These are phyloP conservation scores for Ceratopteris richardii DNA, from an alignment of 75 land plant genomes.

Conservation along the genomic window DNA sequence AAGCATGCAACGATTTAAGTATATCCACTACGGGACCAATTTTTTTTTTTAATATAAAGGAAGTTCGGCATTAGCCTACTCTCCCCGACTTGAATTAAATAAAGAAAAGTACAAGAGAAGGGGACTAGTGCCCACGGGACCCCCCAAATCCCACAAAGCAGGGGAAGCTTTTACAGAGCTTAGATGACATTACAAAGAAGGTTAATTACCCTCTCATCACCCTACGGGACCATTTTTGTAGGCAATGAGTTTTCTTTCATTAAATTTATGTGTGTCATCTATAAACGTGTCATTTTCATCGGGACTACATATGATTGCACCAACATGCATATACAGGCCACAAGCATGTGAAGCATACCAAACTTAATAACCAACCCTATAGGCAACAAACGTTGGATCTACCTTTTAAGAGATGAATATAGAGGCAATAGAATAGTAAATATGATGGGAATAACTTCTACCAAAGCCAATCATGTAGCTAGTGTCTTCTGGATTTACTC, in stretches of 20 bases:
- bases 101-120: too few relatives aligned
- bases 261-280: slow-evolving; percentile 74
- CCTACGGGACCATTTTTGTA: slow-evolving; percentile 82
- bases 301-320: slow-evolving; percentile 93
- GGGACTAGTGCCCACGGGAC: too few relatives aligned
- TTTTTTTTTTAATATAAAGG: slow-evolving; percentile 60
- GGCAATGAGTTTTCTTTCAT: slow-evolving; percentile 87
- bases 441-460: slow-evolving; percentile 52
- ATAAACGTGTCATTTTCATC: slow-evolving; percentile 84
- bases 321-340: slow-evolving; percentile 73
- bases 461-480: slow-evolving; percentile 98
- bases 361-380: slow-evolving; percentile 58
- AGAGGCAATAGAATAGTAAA: slow-evolving; percentile 85
- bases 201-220: too few relatives aligned
- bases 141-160: too few relatives aligned
- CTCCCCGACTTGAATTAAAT: too few relatives aligned
- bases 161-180: too few relatives aligned
- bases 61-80: too few relatives aligned
- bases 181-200: too few relatives aligned
- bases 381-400: slow-evolving; percentile 48
- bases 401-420: slow-evolving; percentile 69
- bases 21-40: slow-evolving; percentile 30
- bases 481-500: slow-evolving; percentile 80
- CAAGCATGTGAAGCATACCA: slow-evolving; percentile 50
- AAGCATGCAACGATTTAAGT: too few relatives aligned